Evolutionary conservation across 148 eudicot species (phyloP).

Genomic region (Amaranthus hypochondriacus): DNA sequence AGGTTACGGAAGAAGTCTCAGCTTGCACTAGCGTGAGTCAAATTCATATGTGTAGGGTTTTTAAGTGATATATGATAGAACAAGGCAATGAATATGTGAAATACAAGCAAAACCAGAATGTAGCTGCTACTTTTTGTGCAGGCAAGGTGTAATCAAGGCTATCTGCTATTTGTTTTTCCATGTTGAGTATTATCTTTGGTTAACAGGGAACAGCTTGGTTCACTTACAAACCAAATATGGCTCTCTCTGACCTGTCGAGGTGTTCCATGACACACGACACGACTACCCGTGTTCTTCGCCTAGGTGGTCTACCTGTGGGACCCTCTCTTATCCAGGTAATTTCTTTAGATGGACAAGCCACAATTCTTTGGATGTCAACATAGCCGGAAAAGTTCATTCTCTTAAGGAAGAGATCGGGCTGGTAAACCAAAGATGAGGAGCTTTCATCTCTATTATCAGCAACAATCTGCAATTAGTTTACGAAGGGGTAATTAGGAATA

Average conservation of each 20-base stretch:
- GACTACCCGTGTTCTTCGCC: constrained; percentile 54
- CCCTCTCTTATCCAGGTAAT: constrained; percentile 29
- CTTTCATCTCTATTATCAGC: constrained; percentile 55
- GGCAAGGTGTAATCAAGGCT: neutral
- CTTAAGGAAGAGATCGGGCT: constrained; percentile 49
- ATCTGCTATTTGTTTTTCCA: constrained; percentile 9
- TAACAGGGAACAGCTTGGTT: constrained; percentile 87
- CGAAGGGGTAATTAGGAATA: too few relatives aligned
- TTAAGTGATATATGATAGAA: constrained; percentile 13
- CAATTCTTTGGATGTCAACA: constrained; percentile 29
- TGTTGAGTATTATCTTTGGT: constrained; percentile 36
- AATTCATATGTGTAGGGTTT: constrained; percentile 35
- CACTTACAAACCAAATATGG: constrained; percentile 67
- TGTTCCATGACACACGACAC: constrained; percentile 75
- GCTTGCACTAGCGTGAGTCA: constrained; percentile 89
- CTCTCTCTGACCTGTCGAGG: constrained; percentile 54
- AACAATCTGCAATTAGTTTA: neutral
- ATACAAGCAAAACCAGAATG: constrained; percentile 14
- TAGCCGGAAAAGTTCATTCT: constrained; percentile 34
- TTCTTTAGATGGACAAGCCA: constrained; percentile 31
- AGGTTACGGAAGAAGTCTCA: constrained; percentile 84
- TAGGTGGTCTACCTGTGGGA: constrained; percentile 44
- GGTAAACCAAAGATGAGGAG: constrained; percentile 78
- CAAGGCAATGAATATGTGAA: constrained; percentile 13
- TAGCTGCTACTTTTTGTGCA: too few relatives aligned